A percentile compares a stretch with the other conserved stretches of the same genome.
Conservation (phyloP, 306 rosid species). For the Rosa multiflora region DNA sequence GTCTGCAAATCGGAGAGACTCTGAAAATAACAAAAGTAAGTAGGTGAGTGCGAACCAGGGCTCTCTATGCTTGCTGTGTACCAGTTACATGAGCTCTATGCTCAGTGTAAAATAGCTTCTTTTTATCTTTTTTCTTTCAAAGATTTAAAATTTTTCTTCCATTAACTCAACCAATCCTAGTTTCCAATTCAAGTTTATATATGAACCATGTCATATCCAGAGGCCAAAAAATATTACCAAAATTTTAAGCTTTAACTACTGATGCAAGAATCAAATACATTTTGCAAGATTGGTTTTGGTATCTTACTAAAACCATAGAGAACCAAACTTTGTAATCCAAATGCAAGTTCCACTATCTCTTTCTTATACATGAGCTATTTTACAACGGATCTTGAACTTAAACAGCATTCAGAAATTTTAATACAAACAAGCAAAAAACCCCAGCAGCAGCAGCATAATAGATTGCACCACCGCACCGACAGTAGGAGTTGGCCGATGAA, state of each 20-base stretch:
- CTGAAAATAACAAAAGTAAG: too few species aligned
- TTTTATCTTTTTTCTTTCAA: too few species aligned
- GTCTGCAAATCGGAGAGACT: too few species aligned
- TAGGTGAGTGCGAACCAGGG: too few species aligned
- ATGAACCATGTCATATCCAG: not conserved
- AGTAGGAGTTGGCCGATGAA: slow-evolving; percentile 37
- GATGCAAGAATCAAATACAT: not conserved
- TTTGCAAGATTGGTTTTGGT: not conserved
- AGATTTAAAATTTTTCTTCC: not conserved
- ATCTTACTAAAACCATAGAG: not conserved
- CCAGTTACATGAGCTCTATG: too few species aligned
- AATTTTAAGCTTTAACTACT: not conserved
- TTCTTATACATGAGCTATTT: not conserved
- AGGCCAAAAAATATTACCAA: not conserved
- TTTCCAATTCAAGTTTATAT: not conserved
- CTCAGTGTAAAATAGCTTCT: too few species aligned
- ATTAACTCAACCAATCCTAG: not conserved
- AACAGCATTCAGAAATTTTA: not conserved
- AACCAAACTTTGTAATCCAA: not conserved
- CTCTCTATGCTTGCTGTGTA: too few species aligned
- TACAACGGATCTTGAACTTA: not conserved
- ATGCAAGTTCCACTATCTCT: not conserved
- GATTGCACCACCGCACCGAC: not conserved
- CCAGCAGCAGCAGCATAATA: slow-evolving; percentile 13
- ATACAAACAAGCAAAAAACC: slow-evolving; percentile 28